phyloP scores from a whole-genome alignment of 192 early-diverging fungal species.

The Coemansia sp. region DNA sequence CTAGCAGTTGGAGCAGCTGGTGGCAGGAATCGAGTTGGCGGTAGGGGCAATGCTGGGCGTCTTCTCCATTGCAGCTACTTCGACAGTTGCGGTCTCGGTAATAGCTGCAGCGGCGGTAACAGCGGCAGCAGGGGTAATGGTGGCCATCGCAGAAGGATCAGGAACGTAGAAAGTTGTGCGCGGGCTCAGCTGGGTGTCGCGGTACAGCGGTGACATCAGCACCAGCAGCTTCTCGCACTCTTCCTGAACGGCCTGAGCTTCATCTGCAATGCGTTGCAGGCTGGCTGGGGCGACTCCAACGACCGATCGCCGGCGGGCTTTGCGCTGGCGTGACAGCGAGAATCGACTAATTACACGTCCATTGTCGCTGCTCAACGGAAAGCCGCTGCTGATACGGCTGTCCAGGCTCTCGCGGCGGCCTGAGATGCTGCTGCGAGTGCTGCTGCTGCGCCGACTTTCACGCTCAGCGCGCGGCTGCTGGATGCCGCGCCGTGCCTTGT shows the following conservation, averaged over 20 bases:
- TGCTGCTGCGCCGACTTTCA: slow-evolving; percentile 36
- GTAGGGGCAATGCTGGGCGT: slow-evolving; percentile 24
- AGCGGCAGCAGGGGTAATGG: neutral
- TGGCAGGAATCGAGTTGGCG: slow-evolving; percentile 11
- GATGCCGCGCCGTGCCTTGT: slow-evolving; percentile 49
- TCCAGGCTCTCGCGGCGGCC: slow-evolving; percentile 19
- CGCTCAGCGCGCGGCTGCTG: slow-evolving; percentile 25
- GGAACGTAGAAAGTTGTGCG: slow-evolving; percentile 19
- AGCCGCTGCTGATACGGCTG: slow-evolving; percentile 22
- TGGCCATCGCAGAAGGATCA: neutral
- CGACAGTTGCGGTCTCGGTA: neutral
- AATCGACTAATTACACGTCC: slow-evolving; percentile 19
- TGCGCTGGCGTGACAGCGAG: slow-evolving; percentile 47
- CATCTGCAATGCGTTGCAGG: slow-evolving; percentile 52
- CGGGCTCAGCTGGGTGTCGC: slow-evolving; percentile 30
- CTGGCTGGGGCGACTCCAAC: slow-evolving; percentile 51
- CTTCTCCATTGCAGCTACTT: slow-evolving; percentile 7
- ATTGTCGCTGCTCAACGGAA: slow-evolving; percentile 4
- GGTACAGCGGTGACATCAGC: slow-evolving; percentile 52
- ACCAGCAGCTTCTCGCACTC: slow-evolving; percentile 48
- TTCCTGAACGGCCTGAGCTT: slow-evolving; percentile 37
- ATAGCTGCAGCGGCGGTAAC: neutral
- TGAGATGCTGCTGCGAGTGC: slow-evolving; percentile 14
- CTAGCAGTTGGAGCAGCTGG: slow-evolving; percentile 35
- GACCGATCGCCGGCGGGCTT: slow-evolving; percentile 48